Evolutionary conservation across 176 grass and related monocot species (phyloP).

Genomic region (Carex myosuroides): DNA sequence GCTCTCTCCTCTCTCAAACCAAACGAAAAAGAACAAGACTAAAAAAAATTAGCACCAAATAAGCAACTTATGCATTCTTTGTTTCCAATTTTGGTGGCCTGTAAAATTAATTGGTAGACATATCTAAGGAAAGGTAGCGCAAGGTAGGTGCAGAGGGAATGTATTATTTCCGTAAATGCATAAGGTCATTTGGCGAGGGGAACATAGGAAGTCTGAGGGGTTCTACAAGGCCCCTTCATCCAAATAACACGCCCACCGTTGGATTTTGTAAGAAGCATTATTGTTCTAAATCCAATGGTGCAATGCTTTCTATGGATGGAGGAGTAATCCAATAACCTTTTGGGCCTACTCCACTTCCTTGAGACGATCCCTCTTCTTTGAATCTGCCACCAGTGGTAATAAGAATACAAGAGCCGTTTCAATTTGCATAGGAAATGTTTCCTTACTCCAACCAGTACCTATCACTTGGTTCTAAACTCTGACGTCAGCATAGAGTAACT

Average conservation of each 20-base stretch:
- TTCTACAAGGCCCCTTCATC: neutral
- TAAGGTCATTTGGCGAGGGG: neutral
- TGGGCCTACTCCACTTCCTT: neutral
- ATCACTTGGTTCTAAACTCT: neutral
- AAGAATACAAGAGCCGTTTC: neutral
- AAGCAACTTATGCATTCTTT: neutral
- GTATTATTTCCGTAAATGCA: neutral
- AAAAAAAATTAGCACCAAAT: neutral
- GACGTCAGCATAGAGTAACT: neutral
- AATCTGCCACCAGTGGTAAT: constrained; percentile 4
- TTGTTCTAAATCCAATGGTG: neutral
- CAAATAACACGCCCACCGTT: neutral
- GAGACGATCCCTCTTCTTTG: neutral
- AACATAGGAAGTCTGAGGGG: neutral
- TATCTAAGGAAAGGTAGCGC: constrained; percentile 4
- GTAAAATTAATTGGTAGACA: neutral
- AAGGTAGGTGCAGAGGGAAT: neutral
- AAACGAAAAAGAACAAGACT: neutral
- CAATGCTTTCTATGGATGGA: neutral
- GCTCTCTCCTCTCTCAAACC: constrained; percentile 2
- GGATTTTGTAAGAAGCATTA: neutral
- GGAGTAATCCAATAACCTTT: neutral
- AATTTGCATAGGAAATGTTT: neutral
- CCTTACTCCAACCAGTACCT: neutral
- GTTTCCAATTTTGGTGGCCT: neutral